Evolutionary conservation across 108 stramenopile species (phyloP), one percentile per base, ranked within the genome.

Genomic region (Aurantiochytrium sp.): DNA sequence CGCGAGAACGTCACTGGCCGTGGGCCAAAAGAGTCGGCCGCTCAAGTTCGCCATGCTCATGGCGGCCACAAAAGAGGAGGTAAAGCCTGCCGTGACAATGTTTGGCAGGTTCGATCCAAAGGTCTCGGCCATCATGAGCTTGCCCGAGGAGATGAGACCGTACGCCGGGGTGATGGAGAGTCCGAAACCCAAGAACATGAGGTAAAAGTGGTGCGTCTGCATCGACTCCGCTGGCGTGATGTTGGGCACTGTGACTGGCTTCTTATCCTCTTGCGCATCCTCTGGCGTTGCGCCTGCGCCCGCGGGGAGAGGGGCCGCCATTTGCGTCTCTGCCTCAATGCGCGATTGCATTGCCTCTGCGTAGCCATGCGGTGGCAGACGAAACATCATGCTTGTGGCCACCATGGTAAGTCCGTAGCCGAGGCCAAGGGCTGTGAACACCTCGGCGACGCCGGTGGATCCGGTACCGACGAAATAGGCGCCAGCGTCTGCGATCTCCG

Each of bases 51-150:
- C 96, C 16, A 91, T 29, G 5, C 96, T 95, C 60, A 97, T 88
- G 35, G 95, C 90, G n/a, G 94, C 94, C 0, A 95, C 94, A 89
- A 95, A 95, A 0, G 93, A 92, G 25, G 94, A 94, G 72, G 93
- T 90, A 60, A 95, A 94, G 58, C 92, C 59, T 4, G 93, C 90
- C 72, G 93, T 95, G 59, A 97, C 96, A 73, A 97, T 87, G 29
- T 89, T 87, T 35, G 96, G 96, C 58, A 96, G 91, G 6, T 95
- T 89, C 25, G 92, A 91, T 44, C 94, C 95, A 90, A 96, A 96
- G 43, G 96, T 92, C 87, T 97, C 96, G 23, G 94, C 93, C 88
- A 97, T 95, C 94, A 96, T 95, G 35, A 95, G 92, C 90, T 96
- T 97, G 59, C 95, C 95, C 25, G 93, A 92, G 14, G 95, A 95